phyloP scores from a whole-genome alignment of 805 yeast species.

The Sungouiozyma ichnusensis region DNA sequence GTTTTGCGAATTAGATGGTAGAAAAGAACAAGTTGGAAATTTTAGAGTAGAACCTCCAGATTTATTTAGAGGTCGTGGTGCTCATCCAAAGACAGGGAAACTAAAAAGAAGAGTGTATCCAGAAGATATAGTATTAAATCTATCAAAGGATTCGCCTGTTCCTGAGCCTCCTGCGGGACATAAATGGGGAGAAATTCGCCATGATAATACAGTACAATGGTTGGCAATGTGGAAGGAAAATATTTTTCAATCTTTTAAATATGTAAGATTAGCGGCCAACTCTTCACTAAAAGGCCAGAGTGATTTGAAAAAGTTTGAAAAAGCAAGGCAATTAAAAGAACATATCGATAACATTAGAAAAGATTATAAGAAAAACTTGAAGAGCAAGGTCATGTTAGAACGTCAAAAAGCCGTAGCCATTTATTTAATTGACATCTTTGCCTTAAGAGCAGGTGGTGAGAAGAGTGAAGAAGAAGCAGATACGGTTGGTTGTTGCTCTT shows the following conservation, averaged over 20 bases:
- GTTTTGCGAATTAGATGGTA: slow-evolving; percentile 71
- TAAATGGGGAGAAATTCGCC: slow-evolving; percentile 78
- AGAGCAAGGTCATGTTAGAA: slow-evolving; percentile 67
- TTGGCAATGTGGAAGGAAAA: slow-evolving; percentile 96
- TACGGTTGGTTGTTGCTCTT: slow-evolving; percentile 95
- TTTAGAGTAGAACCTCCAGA: slow-evolving; percentile 96
- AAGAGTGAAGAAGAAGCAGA: slow-evolving; percentile 96
- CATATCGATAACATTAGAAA: slow-evolving; percentile 63
- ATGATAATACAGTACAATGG: slow-evolving; percentile 90
- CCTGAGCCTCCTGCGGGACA: slow-evolving; percentile 87
- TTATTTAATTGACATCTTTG: slow-evolving; percentile 83
- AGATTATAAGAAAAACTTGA: slow-evolving; percentile 63
- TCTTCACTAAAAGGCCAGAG: slow-evolving; percentile 87
- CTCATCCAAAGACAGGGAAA: slow-evolving; percentile 93
- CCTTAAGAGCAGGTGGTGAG: slow-evolving; percentile 96
- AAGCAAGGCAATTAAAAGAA: slow-evolving; percentile 73
- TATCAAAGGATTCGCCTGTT: slow-evolving; percentile 58
- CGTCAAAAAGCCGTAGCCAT: slow-evolving; percentile 92
- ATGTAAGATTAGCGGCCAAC: slow-evolving; percentile 83
- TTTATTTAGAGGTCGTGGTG: slow-evolving; percentile 90
- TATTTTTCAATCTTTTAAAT: slow-evolving; percentile 70
- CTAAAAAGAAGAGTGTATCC: slow-evolving; percentile 79
- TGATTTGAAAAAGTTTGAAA: slow-evolving; percentile 86
- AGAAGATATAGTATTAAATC: slow-evolving; percentile 78
- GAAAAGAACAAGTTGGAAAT: slow-evolving; percentile 87